Evolutionary conservation across 2,329 filamentous ascomycete species (phyloP).

Genomic region (Neoarthrinium moseri): DNA sequence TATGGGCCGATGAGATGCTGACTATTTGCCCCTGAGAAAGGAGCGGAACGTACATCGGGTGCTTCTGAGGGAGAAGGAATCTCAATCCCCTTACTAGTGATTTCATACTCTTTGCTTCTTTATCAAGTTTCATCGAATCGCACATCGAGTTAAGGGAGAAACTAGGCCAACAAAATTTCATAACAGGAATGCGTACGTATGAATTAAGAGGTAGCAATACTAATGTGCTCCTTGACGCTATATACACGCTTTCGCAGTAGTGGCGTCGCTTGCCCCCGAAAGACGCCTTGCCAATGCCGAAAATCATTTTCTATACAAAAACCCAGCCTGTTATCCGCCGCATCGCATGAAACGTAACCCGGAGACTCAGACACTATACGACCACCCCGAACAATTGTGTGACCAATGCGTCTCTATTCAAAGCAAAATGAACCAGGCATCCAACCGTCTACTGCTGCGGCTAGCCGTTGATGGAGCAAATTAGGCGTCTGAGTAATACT

Average conservation of each 20-base stretch:
- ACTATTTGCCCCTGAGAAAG: too few relatives aligned
- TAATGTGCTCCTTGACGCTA: background rate
- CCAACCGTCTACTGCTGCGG: slow-evolving; percentile 7
- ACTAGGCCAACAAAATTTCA: background rate
- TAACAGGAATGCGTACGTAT: background rate
- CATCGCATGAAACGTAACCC: background rate
- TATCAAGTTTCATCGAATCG: too few relatives aligned
- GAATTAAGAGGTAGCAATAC: background rate
- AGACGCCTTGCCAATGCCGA: background rate
- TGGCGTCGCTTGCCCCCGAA: background rate
- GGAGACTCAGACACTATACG: too few relatives aligned
- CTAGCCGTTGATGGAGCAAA: too few relatives aligned
- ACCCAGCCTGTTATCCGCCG: background rate
- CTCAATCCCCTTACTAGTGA: too few relatives aligned
- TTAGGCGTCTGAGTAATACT: slow-evolving; percentile 55
- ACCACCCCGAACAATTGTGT: too few relatives aligned
- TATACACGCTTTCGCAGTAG: background rate
- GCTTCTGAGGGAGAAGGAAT: too few relatives aligned
- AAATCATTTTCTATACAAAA: slow-evolving; percentile 2
- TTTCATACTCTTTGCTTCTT: too few relatives aligned
- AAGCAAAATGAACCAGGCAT: background rate
- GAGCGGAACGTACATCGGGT: too few relatives aligned
- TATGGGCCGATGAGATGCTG: too few relatives aligned
- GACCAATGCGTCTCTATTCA: too few relatives aligned
- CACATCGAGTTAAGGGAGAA: background rate